These are phyloP conservation scores for Pueraria montana DNA, from an alignment of 306 rosid species.

Conservation along the genomic window DNA sequence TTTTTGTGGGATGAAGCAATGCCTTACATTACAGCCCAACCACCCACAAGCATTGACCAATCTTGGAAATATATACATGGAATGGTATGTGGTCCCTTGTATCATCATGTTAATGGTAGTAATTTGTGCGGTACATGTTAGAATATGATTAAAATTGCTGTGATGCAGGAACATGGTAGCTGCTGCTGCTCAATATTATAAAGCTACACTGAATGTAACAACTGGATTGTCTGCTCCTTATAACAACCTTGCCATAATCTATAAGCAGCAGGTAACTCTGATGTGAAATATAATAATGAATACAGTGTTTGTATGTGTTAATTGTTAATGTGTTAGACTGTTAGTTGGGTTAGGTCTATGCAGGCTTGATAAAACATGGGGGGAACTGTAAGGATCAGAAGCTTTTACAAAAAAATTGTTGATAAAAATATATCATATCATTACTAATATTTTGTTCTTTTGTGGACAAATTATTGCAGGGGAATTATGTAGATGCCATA, in stretches of 20 bases:
- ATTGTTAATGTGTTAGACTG: background rate
- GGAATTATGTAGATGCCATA: slow-evolving; percentile 96
- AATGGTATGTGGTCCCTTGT: slow-evolving; percentile 69
- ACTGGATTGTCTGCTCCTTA: slow-evolving; percentile 97
- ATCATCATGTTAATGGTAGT: slow-evolving; percentile 21
- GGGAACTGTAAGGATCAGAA: background rate
- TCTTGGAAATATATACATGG: slow-evolving; percentile 98
- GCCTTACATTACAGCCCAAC: slow-evolving; percentile 89
- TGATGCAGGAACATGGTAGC: slow-evolving; percentile 88
- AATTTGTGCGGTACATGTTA: background rate
- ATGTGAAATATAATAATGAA: background rate
- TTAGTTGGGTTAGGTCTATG: background rate
- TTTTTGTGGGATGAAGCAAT: slow-evolving; percentile 75
- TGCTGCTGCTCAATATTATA: slow-evolving; percentile 94
- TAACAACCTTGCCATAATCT: slow-evolving; percentile 92
- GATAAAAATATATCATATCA: background rate
- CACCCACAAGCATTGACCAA: slow-evolving; percentile 98
- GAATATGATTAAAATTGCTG: slow-evolving; percentile 36
- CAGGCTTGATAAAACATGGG: background rate
- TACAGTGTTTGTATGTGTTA: slow-evolving; percentile 16
- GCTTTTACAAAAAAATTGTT: background rate
- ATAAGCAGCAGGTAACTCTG: slow-evolving; percentile 85
- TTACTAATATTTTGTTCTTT: slow-evolving; percentile 21
- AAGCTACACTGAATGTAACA: slow-evolving; percentile 93
- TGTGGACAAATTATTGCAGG: slow-evolving; percentile 60